Evolutionary conservation across 495 filamentous ascomycete species (phyloP).

Genomic region (Poronia punctata): DNA sequence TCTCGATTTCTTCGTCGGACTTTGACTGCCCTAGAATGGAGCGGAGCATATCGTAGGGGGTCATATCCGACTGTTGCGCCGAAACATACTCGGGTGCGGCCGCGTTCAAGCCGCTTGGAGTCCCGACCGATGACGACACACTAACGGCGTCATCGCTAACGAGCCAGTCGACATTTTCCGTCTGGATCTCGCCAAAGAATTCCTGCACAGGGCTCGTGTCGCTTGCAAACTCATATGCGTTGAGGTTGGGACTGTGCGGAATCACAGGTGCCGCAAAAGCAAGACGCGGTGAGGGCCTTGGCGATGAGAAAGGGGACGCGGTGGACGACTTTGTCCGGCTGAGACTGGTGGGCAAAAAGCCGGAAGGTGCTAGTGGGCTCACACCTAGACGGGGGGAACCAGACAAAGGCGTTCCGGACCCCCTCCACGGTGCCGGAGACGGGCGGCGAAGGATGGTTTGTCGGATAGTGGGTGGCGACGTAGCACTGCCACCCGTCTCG

Average conservation of each 20-base stretch:
- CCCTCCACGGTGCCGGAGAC: constrained; percentile 92
- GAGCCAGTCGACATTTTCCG: constrained; percentile 93
- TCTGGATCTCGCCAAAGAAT: constrained; percentile 84
- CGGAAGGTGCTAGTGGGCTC: constrained; percentile 74
- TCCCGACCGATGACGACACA: constrained; percentile 63
- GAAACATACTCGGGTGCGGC: constrained; percentile 75
- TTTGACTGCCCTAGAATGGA: constrained; percentile 86
- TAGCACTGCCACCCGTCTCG: constrained; percentile 64
- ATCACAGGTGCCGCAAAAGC: constrained; percentile 86
- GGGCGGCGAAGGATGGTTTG: constrained; percentile 84
- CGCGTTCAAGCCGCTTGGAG: constrained; percentile 60
- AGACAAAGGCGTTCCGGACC: constrained; percentile 65
- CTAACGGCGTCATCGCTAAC: constrained; percentile 84
- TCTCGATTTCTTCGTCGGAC: constrained; percentile 89
- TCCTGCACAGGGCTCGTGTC: constrained; percentile 68
- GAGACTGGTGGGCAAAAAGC: constrained; percentile 71
- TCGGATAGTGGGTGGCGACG: constrained; percentile 71
- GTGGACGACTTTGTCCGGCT: constrained; percentile 67
- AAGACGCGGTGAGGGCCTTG: constrained; percentile 85
- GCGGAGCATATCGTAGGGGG: constrained; percentile 93
- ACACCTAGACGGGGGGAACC: constrained; percentile 70
- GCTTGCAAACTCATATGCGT: constrained; percentile 84
- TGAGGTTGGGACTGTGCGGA: constrained; percentile 87
- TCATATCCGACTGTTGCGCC: constrained; percentile 80
- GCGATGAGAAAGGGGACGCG: constrained; percentile 86